Evolutionary conservation across 192 early-diverging fungal species (phyloP).

Genomic region (Funneliformis geosporum): DNA sequence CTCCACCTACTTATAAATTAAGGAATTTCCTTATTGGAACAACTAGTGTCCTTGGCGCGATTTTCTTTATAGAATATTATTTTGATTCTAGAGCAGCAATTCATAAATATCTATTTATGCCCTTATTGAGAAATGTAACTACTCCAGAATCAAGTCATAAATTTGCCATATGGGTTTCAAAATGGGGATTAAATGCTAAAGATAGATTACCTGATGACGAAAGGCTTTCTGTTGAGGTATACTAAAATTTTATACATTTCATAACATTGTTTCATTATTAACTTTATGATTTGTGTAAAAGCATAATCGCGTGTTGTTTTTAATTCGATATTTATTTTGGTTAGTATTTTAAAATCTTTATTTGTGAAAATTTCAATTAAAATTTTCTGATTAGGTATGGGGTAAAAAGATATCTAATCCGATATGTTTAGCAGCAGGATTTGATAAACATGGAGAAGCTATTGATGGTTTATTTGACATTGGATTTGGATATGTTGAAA

Average conservation of each 20-base stretch:
- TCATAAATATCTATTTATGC: constrained; percentile 66
- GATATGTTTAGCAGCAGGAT: constrained; percentile 86
- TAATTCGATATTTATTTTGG: background rate
- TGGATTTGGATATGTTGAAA: constrained; percentile 90
- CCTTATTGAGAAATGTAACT: constrained; percentile 63
- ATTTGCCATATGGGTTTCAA: constrained; percentile 60
- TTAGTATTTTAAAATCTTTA: background rate
- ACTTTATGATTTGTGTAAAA: too few species aligned
- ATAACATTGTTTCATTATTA: too few species aligned
- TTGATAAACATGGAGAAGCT: constrained; percentile 89
- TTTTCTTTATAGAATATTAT: constrained; percentile 58
- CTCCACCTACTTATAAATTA: background rate
- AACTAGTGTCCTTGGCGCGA: constrained; percentile 37
- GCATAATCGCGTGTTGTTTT: too few species aligned
- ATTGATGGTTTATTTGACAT: constrained; percentile 80
- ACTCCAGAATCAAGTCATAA: constrained; percentile 79
- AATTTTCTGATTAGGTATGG: constrained; percentile 57
- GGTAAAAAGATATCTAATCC: constrained; percentile 76
- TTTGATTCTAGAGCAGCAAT: constrained; percentile 75
- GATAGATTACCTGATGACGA: constrained; percentile 61
- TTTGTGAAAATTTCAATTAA: background rate
- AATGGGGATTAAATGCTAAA: constrained; percentile 61
- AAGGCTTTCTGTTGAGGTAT: constrained; percentile 53
- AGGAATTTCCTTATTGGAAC: constrained; percentile 50
- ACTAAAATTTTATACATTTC: background rate